Evolutionary conservation across 169 alveolate genomes (phyloP).

Genomic region (Eimeria praecox): DNA sequence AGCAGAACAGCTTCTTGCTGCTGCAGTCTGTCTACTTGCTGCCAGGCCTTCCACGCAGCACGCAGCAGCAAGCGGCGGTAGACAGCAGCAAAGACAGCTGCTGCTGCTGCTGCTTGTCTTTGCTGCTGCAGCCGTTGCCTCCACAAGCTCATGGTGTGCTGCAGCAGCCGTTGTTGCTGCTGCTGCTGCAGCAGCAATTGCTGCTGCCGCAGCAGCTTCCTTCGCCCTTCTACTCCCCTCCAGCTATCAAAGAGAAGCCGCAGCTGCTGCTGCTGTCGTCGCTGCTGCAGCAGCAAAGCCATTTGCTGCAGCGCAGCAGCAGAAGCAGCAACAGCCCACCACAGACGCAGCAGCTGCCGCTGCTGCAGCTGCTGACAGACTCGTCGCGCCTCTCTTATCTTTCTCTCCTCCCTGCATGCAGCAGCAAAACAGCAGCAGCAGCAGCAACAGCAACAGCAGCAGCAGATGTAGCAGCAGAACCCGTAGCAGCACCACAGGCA

Average conservation of each 20-base stretch:
- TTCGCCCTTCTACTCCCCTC: conserved; percentile 7
- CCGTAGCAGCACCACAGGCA: neutral
- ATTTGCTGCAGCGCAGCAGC: conserved; percentile 72
- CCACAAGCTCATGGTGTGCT: neutral
- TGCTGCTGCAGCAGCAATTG: neutral
- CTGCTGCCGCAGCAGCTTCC: conserved; percentile 44
- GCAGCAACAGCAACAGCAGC: neutral
- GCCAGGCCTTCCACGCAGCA: conserved; percentile 1
- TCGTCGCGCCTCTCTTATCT: neutral
- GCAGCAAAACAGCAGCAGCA: neutral
- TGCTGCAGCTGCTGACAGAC: conserved; percentile 52
- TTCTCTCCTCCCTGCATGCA: conserved; percentile 43
- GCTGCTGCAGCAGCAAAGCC: conserved; percentile 65
- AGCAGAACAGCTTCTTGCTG: neutral
- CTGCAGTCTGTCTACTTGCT: conserved; percentile 22
- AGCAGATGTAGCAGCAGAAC: neutral
- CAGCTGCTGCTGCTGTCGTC: conserved; percentile 51
- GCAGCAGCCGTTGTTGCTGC: neutral
- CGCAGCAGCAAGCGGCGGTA: conserved; percentile 28
- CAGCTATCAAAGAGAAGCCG: neutral
- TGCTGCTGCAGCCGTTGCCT: neutral
- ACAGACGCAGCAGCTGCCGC: conserved; percentile 56
- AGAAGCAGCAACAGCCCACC: conserved; percentile 58
- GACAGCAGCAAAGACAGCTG: neutral
- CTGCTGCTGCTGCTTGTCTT: conserved; percentile 22